phyloP scores from a whole-genome alignment of 2,329 filamentous ascomycete species.

The Coniochaeta sp. region DNA sequence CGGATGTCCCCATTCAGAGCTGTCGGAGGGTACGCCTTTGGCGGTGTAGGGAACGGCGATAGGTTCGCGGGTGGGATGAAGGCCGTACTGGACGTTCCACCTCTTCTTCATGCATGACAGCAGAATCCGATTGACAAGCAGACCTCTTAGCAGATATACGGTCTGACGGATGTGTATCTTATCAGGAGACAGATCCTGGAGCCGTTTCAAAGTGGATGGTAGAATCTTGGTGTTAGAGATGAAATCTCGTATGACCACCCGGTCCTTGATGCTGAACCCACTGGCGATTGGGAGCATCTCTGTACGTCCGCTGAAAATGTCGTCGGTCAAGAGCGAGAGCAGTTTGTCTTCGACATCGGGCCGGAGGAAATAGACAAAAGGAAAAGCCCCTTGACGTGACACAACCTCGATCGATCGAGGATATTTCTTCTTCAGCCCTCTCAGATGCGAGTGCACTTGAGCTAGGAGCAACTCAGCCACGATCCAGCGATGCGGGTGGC shows the following conservation, averaged over 20 bases:
- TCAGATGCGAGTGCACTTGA: slow-evolving; percentile 30
- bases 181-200: slow-evolving; percentile 25
- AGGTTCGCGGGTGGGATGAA: slow-evolving; percentile 45
- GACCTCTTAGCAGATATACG: slow-evolving; percentile 54
- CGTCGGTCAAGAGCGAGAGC: slow-evolving; percentile 27
- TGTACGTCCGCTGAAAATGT: slow-evolving; percentile 28
- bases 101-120: slow-evolving; percentile 53
- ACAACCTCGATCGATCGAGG: slow-evolving; percentile 41
- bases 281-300: slow-evolving; percentile 23
- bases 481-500: slow-evolving; percentile 45
- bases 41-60: slow-evolving; percentile 62
- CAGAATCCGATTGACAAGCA: slow-evolving; percentile 54
- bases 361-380: slow-evolving; percentile 49
- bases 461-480: slow-evolving; percentile 32
- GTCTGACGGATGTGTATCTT: slow-evolving; percentile 21
- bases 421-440: slow-evolving; percentile 27
- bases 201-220: slow-evolving; percentile 6
- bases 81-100: slow-evolving; percentile 61
- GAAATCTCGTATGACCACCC: slow-evolving; percentile 17
- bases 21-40: slow-evolving; percentile 55
- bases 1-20: slow-evolving; percentile 62
- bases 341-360: slow-evolving; percentile 37
- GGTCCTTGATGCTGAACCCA: slow-evolving; percentile 20
- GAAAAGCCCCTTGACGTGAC: slow-evolving; percentile 34
- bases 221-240: slow-evolving; percentile 7